phyloP scores from a whole-genome alignment of 768 basidiomycete genomes.

The Lactifluus rugatus region DNA sequence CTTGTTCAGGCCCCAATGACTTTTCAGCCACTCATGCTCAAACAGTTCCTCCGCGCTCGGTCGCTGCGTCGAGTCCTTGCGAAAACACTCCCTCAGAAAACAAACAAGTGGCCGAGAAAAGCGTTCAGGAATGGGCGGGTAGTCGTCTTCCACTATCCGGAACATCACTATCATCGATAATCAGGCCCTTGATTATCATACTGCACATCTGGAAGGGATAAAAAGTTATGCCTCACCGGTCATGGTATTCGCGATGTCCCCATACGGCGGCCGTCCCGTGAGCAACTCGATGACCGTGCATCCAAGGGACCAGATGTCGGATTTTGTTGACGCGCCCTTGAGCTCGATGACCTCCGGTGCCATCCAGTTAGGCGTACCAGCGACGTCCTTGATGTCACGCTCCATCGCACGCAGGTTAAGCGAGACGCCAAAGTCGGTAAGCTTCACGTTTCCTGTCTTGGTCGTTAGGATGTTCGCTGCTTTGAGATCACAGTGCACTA shows the following conservation, averaged over 20 bases:
- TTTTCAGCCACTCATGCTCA: slow-evolving; percentile 86
- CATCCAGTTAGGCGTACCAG: slow-evolving; percentile 99
- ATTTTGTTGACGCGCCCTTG: slow-evolving; percentile 85
- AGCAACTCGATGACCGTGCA: slow-evolving; percentile 93
- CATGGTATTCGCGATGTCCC: slow-evolving; percentile 84
- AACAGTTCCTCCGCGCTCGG: slow-evolving; percentile 79
- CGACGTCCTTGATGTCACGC: slow-evolving; percentile 72
- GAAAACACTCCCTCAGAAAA: slow-evolving; percentile 82
- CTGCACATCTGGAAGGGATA: background rate
- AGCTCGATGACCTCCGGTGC: slow-evolving; percentile 96
- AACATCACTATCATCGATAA: slow-evolving; percentile 66
- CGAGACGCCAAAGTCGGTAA: slow-evolving; percentile 96
- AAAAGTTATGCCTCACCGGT: slow-evolving; percentile 43
- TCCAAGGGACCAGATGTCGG: slow-evolving; percentile 92
- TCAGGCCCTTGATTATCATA: background rate
- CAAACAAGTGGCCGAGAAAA: slow-evolving; percentile 68
- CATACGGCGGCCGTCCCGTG: slow-evolving; percentile 87
- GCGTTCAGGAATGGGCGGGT: slow-evolving; percentile 76
- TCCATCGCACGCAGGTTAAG: slow-evolving; percentile 90
- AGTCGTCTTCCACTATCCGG: slow-evolving; percentile 88
- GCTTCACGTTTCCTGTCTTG: slow-evolving; percentile 94
- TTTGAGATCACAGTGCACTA: slow-evolving; percentile 97
- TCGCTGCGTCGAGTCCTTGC: slow-evolving; percentile 76
- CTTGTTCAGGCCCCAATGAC: slow-evolving; percentile 69
- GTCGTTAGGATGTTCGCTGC: slow-evolving; percentile 98